phyloP scores from a whole-genome alignment of 495 filamentous ascomycete genomes.

The Cudoniella acicularis region DNA sequence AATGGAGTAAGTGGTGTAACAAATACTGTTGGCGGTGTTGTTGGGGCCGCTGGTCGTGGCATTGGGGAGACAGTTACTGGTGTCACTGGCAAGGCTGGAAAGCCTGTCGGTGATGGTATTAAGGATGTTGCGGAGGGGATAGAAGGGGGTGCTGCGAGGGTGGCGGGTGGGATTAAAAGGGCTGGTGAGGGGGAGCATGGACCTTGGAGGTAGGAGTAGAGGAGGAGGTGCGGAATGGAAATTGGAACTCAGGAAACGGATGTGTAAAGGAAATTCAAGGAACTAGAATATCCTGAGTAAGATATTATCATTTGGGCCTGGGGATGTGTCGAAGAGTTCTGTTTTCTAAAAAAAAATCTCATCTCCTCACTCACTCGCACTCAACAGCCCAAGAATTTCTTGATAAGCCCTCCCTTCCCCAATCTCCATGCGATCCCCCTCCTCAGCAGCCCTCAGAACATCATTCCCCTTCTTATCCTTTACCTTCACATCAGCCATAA shows the following conservation, averaged over 20 bases:
- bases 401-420: too few species aligned
- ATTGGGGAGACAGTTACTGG: conserved; percentile 59
- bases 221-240: neutral
- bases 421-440: too few species aligned
- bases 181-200: conserved; percentile 62
- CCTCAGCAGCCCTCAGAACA: too few species aligned
- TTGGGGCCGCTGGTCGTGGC: conserved; percentile 63
- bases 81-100: conserved; percentile 59
- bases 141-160: conserved; percentile 51
- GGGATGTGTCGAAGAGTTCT: too few species aligned
- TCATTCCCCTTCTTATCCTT: too few species aligned
- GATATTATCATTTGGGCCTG: too few species aligned
- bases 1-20: conserved; percentile 52
- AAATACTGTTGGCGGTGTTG: conserved; percentile 64
- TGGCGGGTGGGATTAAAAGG: conserved; percentile 63
- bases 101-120: conserved; percentile 63
- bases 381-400: too few species aligned
- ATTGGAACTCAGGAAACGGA: neutral
- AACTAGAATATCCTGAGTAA: too few species aligned
- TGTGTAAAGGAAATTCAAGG: too few species aligned
- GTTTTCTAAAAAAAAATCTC: too few species aligned
- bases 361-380: too few species aligned
- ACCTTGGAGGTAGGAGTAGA: neutral
- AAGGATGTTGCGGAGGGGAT: conserved; percentile 56
- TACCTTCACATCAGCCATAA: too few species aligned